phyloP scores from a whole-genome alignment of 768 basidiomycete species.

The Boletellus ananiceps region DNA sequence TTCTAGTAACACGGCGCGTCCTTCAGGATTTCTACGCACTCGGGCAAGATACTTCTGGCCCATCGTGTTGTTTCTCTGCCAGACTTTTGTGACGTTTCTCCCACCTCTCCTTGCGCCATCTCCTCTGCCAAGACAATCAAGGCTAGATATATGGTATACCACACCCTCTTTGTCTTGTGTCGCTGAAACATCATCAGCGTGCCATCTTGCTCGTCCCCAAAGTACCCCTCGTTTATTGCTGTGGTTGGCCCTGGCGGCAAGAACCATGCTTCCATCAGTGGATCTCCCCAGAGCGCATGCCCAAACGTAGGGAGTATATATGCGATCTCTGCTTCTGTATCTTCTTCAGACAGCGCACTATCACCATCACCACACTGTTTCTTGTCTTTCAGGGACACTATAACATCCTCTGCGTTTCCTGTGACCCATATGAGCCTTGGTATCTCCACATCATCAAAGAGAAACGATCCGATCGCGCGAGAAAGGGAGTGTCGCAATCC shows the following conservation, averaged over 20 bases:
- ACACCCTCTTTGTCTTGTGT: slow-evolving; percentile 70
- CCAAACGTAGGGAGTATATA: slow-evolving; percentile 39
- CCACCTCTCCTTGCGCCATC: slow-evolving; percentile 11
- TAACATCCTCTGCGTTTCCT: slow-evolving; percentile 53
- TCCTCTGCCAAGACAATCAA: slow-evolving; percentile 47
- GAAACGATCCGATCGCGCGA: slow-evolving; percentile 68
- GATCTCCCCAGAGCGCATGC: slow-evolving; percentile 73
- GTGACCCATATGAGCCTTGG: slow-evolving; percentile 66
- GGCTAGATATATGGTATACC: slow-evolving; percentile 70
- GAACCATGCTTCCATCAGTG: slow-evolving; percentile 66
- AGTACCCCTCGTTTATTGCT: slow-evolving; percentile 61
- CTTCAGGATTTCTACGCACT: slow-evolving; percentile 43
- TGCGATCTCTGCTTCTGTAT: slow-evolving; percentile 26
- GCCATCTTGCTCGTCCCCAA: slow-evolving; percentile 40
- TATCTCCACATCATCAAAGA: slow-evolving; percentile 74
- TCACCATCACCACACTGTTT: slow-evolving; percentile 10
- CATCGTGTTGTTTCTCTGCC: slow-evolving; percentile 30
- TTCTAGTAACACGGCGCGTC: slow-evolving; percentile 33
- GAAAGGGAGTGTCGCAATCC: slow-evolving; percentile 49
- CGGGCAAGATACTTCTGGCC: slow-evolving; percentile 39
- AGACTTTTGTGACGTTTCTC: slow-evolving; percentile 18
- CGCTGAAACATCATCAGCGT: slow-evolving; percentile 52
- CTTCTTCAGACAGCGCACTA: slow-evolving; percentile 6
- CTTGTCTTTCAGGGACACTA: slow-evolving; percentile 37
- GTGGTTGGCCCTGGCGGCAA: slow-evolving; percentile 41